Evolutionary conservation across 495 filamentous ascomycete genomes (phyloP), one percentile per base, ranked within the genome.

Genomic region (Chaetomium tenue): DNA sequence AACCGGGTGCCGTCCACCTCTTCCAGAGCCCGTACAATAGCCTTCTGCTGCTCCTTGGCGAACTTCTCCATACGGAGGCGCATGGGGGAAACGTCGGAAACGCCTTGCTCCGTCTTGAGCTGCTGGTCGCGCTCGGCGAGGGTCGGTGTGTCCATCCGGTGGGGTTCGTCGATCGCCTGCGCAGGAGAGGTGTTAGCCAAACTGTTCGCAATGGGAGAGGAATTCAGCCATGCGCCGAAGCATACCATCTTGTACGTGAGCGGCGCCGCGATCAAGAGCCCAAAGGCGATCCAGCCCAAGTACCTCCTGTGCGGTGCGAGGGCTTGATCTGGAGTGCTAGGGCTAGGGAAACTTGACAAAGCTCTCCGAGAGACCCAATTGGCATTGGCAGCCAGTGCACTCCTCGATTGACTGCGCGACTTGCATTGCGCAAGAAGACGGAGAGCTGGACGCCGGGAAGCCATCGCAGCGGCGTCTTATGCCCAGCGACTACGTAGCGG

Each of bases 11-110:
- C 91, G 73, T 99, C 94, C 37, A 97, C 79, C 63, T 85, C 81
- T 72, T 93, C 87, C 5, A 98, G 83, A 33, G 88, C 90, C 42
- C 81, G 76, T 2, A 97, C 89, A 60, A 98, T 98, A 59, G 89
- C 86, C 64, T 88, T 83, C 72, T 99, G 94, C 67, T 97, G 89
- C 61, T 90, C 84, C 74, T 94, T 94, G 74, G 98, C 92, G 74
- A 98, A 89, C 63, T 88, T 84, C 76, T 98, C 95, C 94, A 98
- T 98, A 46, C 93, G 91, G 48, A 97, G 82, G 52, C 95, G 93
- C 95, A 99, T 99, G 0, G 95, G 92, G 11, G 92, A 96, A 67
- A 82, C 78, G 46, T 87, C 83, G 13, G 81, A 86, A 25, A 93
- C 74, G 53, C 83, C 87, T 22, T 81, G 81, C 74, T 90, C 87